phyloP scores from a whole-genome alignment of 345 rosid species.

The thale cress (Arabidopsis thaliana) region TAIR10.1 NC_003074.8:7131501-7132000 shows the following conservation, averaged over 20 bases:
- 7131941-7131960: no score
- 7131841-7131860: no score
- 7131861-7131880: no score
- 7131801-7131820: no score
- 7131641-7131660: neutral
- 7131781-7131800: neutral
- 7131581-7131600: neutral
- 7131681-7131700: neutral
- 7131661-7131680: no score
- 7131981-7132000: no score
- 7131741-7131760: neutral
- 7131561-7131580: neutral
- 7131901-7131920: no score
- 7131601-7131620: neutral
- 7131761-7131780: neutral
- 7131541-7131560: neutral
- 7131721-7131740: no score
- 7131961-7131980: no score
- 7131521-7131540: neutral
- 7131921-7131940: no score
- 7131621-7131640: neutral
- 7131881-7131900: no score
- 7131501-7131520: neutral
- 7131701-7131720: neutral
- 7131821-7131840: no score